phyloP scores from a whole-genome alignment of 345 rosid genomes.

The Orychophragmus violaceus region DNA sequence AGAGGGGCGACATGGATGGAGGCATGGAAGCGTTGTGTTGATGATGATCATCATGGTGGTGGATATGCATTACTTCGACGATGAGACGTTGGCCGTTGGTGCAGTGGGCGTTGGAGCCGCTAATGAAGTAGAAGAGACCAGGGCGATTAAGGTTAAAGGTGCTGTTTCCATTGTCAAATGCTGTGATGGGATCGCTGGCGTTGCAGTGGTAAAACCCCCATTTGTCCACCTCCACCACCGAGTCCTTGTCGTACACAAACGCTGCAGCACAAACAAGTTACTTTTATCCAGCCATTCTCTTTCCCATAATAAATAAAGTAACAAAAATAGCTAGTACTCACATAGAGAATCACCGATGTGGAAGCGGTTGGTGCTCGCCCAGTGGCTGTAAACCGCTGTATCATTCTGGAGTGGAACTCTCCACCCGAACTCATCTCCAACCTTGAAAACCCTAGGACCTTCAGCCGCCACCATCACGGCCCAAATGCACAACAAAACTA shows the following conservation, averaged over 20 bases:
- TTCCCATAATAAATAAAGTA: too few species aligned
- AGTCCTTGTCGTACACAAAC: slow-evolving; percentile 67
- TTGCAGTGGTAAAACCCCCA: slow-evolving; percentile 73
- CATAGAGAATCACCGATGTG: slow-evolving; percentile 64
- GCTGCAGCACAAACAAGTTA: too few species aligned
- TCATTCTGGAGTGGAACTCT: slow-evolving; percentile 42
- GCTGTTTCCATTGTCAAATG: slow-evolving; percentile 60
- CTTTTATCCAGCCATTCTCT: too few species aligned
- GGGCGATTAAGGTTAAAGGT: slow-evolving; percentile 48
- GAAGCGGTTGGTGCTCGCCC: slow-evolving; percentile 64
- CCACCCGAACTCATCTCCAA: slow-evolving; percentile 67
- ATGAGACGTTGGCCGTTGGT: slow-evolving; percentile 58
- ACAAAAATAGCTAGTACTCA: slow-evolving; percentile 30
- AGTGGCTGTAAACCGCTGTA: slow-evolving; percentile 41
- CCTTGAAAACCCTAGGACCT: slow-evolving; percentile 46
- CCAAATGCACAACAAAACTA: not conserved
- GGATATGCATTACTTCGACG: slow-evolving; percentile 65
- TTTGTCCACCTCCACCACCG: slow-evolving; percentile 70
- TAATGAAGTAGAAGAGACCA: slow-evolving; percentile 75
- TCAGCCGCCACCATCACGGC: slow-evolving; percentile 19
- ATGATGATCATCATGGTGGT: slow-evolving; percentile 37
- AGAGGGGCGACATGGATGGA: slow-evolving; percentile 27
- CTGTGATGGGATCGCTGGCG: slow-evolving; percentile 33
- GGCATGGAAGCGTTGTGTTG: slow-evolving; percentile 27
- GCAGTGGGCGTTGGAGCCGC: slow-evolving; percentile 56